Evolutionary conservation across 2,329 filamentous ascomycete species (phyloP), one percentile per base, ranked within the genome.

Genomic region (Fusarium albidum): DNA sequence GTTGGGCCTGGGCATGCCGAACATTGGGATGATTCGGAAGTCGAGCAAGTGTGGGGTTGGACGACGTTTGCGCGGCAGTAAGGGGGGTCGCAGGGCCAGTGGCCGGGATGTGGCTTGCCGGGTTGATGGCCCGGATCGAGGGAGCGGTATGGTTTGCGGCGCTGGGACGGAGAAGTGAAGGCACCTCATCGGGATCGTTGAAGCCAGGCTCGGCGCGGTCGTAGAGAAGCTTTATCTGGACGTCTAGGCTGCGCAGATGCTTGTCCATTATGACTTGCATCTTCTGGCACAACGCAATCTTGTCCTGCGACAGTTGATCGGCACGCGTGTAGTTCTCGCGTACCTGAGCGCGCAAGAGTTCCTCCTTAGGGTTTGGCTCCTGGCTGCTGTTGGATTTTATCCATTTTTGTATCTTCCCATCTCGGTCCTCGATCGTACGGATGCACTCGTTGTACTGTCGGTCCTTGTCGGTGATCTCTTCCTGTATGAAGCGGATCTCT

Each of bases 401-500:
- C 79, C 87, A 93, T 74, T 90, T 91, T 69, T 96, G 91, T 33
- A 95, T 85, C 68, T 87, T 87, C 46, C 75, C 81, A 68, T 96
- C 91, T 61, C 88, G 86, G 52, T 89, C 86, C 33, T 86, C 83
- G 68, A 93, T 91, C 59, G 83, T 81, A 56, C 84, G 81, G 52
- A 87, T 78, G 69, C 88, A 87, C 40, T 91, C 86, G 68, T 84
- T 79, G 63, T 91, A 89, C 60, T 86, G 81, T 42, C 84, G 82
- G 70, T 96, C 91, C 72, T 93, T 94, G 70, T 90, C 88, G 68
- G 86, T 81, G 59, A 94, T 90, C 74, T 95, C 91, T 69, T 93
- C 90, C 68, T 93, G 88, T 57, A 94, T 82, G 75, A 93, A 92
- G 15, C 88, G 87, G 54, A 95, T 87, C 74, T 95, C 91, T 59